Percentiles rank a stretch among this genome's conserved stretches.
Evolutionary conservation across 768 basidiomycete species (phyloP).

Genomic region (Tephrocybe rancida): DNA sequence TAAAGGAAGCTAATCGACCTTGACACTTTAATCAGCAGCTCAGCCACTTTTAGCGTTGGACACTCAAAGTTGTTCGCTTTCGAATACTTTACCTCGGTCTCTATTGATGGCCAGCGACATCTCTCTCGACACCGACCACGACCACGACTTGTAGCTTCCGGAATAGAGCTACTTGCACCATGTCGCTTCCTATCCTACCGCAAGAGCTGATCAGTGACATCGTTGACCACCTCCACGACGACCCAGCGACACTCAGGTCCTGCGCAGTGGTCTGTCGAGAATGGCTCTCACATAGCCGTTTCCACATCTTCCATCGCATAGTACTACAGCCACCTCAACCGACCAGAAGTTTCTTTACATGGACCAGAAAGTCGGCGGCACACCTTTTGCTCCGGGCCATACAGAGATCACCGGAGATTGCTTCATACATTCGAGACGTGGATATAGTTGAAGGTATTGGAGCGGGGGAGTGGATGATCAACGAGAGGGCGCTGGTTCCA

Average conservation of each 20-base stretch:
- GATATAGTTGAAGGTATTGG: constrained; percentile 26
- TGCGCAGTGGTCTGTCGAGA: constrained; percentile 29
- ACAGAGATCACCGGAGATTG: constrained; percentile 14
- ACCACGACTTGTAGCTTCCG: too few relatives aligned
- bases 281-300: constrained; percentile 27
- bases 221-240: not conserved
- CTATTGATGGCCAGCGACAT: too few relatives aligned
- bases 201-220: not conserved
- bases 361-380: not conserved
- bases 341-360: not conserved
- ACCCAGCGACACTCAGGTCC: constrained; percentile 18
- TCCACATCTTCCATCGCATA: constrained; percentile 26
- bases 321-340: constrained; percentile 20
- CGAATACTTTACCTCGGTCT: too few relatives aligned
- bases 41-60: too few relatives aligned
- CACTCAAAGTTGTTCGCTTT: too few relatives aligned
- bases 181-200: not conserved
- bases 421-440: constrained; percentile 22
- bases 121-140: too few relatives aligned
- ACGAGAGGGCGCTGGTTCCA: constrained; percentile 18
- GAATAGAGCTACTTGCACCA: too few relatives aligned
- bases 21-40: too few relatives aligned
- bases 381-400: constrained; percentile 23
- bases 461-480: constrained; percentile 22
- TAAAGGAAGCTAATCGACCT: too few relatives aligned